phyloP scores from a whole-genome alignment of 1,139 yeast genomes.

The Saccharomyces hybrid region DNA sequence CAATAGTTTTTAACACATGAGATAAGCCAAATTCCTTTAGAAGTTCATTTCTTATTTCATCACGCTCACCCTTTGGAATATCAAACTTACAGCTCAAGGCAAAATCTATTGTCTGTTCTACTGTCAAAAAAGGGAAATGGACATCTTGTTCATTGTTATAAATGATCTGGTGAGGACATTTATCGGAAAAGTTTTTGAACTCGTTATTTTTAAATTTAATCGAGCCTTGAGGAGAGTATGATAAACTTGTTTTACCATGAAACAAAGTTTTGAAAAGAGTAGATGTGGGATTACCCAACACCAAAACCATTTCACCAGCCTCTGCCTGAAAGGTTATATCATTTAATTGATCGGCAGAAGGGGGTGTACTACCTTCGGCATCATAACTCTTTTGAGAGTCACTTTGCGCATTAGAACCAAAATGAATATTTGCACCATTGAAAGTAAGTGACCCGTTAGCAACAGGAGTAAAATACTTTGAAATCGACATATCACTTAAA shows the following conservation, averaged over 20 bases:
- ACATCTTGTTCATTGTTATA: no score
- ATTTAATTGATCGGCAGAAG: slow-evolving; percentile 1
- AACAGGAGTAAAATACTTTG: slow-evolving; percentile 21
- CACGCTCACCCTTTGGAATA: no score
- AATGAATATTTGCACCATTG: slow-evolving; percentile 17
- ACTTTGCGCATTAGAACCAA: slow-evolving; percentile 4
- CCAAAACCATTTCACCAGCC: slow-evolving; percentile 7
- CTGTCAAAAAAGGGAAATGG: no score
- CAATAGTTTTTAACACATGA: no score
- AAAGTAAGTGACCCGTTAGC: slow-evolving; percentile 22
- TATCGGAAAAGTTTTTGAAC: no score
- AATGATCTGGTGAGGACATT: no score
- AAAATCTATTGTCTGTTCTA: no score
- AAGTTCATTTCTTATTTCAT: no score
- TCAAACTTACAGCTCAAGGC: no score
- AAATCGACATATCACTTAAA: slow-evolving; percentile 14
- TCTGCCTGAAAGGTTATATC: slow-evolving; percentile 24
- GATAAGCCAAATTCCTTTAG: no score
- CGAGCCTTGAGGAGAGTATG: slow-evolving; percentile 1
- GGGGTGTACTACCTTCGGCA: not conserved
- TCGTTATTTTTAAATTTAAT: no score
- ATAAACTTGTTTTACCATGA: slow-evolving; percentile 20
- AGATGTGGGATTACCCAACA: slow-evolving; percentile 23
- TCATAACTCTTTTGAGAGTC: slow-evolving; percentile 1
- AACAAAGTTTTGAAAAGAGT: slow-evolving; percentile 18